Conservation (phyloP, 257 asterid genomes). For the Henckelia pumila region DNA sequence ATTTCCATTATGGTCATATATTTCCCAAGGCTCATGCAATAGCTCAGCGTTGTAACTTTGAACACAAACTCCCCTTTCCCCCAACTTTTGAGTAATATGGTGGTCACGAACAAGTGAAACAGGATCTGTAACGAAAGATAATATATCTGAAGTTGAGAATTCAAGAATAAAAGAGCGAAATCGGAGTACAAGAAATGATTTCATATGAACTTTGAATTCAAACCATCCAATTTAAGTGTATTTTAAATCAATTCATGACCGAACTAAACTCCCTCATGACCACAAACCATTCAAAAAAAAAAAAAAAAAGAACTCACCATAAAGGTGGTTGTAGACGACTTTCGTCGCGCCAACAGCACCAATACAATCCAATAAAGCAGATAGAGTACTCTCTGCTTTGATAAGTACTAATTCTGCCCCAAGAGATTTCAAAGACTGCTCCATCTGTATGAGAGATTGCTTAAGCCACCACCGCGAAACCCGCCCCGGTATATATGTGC, state of each 20-base stretch:
- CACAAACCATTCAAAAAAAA: background rate
- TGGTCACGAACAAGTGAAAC: conserved; percentile 93
- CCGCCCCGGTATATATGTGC: conserved; percentile 75
- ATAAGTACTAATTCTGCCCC: conserved; percentile 73
- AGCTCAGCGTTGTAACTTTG: conserved; percentile 73
- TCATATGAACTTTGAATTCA: background rate
- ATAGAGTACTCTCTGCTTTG: conserved; percentile 62
- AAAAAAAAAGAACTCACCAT: conserved; percentile 44
- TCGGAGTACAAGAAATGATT: conserved; percentile 1
- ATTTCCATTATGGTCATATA: conserved; percentile 52
- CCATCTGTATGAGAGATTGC: conserved; percentile 73
- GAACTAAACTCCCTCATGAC: background rate
- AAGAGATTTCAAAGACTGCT: conserved; percentile 69
- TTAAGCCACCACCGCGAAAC: conserved; percentile 98
- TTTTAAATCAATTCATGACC: background rate
- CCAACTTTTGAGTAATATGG: conserved; percentile 63
- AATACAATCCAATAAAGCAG: conserved; percentile 66
- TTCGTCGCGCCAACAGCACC: conserved; percentile 68
- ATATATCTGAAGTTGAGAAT: conserved; percentile 6
- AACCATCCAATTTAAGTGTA: background rate
- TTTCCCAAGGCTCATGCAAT: conserved; percentile 90
- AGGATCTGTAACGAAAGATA: conserved; percentile 54
- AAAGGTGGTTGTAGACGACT: conserved; percentile 80
- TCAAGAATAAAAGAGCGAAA: background rate
- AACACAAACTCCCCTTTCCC: conserved; percentile 61